These are phyloP conservation scores for Lichtheimia ramosa DNA, from an alignment of 371 early-diverging fungal species.

Conservation along the genomic window DNA sequence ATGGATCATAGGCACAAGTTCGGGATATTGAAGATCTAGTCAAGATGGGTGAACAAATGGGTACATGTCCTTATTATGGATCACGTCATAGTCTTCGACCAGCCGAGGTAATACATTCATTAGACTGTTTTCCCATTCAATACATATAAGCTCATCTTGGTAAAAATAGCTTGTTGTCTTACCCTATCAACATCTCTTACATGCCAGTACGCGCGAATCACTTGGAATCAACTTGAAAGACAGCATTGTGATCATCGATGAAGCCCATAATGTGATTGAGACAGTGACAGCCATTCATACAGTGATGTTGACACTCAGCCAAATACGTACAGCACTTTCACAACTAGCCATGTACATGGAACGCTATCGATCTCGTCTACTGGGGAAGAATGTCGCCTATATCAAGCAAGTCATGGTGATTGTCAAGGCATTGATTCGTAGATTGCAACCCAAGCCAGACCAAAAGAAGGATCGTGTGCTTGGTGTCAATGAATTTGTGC, in stretches of 20 bases:
- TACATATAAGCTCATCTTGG: neutral
- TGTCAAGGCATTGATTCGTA: constrained; percentile 34
- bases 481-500: constrained; percentile 72
- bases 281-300: constrained; percentile 68
- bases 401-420: constrained; percentile 68
- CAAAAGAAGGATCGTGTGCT: constrained; percentile 39
- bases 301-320: constrained; percentile 39
- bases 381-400: constrained; percentile 74
- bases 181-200: constrained; percentile 87
- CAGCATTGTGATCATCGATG: constrained; percentile 85
- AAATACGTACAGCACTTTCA: constrained; percentile 50
- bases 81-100: constrained; percentile 60
- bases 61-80: constrained; percentile 93
- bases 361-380: constrained; percentile 69
- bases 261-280: constrained; percentile 88
- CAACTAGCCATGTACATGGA: constrained; percentile 70
- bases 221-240: constrained; percentile 72
- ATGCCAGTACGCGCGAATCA: constrained; percentile 72
- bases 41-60: constrained; percentile 57
- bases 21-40: constrained; percentile 90
- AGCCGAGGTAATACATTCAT: constrained; percentile 49
- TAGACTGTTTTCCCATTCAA: neutral
- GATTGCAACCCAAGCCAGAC: constrained; percentile 25
- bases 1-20: constrained; percentile 38
- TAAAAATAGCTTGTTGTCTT: constrained; percentile 65